Evolutionary conservation across 495 filamentous ascomycete species (phyloP).

Genomic region (Aspergillus kassunensis): DNA sequence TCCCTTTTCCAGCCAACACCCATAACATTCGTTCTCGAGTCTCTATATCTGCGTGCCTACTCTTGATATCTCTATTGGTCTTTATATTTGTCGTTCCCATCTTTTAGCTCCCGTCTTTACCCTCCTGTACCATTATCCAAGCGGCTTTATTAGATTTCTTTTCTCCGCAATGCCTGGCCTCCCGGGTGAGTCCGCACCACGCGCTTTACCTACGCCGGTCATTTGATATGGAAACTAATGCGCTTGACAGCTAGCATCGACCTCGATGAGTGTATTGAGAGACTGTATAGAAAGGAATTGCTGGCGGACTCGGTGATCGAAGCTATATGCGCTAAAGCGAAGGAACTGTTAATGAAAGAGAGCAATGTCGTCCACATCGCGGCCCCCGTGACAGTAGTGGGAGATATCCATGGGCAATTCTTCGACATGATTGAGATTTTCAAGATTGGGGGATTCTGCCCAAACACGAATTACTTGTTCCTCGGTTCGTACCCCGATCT

Average conservation of each 20-base stretch:
- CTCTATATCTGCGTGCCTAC: not conserved
- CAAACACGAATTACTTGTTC: constrained; percentile 97
- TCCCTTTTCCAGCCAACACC: constrained; percentile 17
- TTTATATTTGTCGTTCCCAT: constrained; percentile 1
- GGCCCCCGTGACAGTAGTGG: constrained; percentile 96
- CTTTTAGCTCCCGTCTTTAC: constrained; percentile 5
- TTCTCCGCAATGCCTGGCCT: constrained; percentile 70
- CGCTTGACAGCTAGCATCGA: constrained; percentile 78
- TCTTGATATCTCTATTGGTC: constrained; percentile 4
- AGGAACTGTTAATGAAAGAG: constrained; percentile 98
- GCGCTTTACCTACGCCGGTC: not conserved
- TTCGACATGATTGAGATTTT: constrained; percentile 99
- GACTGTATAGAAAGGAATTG: constrained; percentile 93
- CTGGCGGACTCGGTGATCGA: constrained; percentile 97
- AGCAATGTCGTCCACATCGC: constrained; percentile 98
- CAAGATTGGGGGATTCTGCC: constrained; percentile 93
- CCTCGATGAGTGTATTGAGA: constrained; percentile 94
- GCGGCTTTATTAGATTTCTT: constrained; percentile 7
- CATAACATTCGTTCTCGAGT: constrained; percentile 8
- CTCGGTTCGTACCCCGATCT: constrained; percentile 58
- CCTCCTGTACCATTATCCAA: constrained; percentile 14
- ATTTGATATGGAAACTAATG: not conserved
- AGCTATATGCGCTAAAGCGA: constrained; percentile 98
- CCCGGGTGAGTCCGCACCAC: constrained; percentile 57
- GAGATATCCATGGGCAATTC: constrained; percentile 98